A percentile compares a stretch with the other conserved stretches of the same genome.
These are phyloP conservation scores for rapeseed (Brassica napus) DNA, from an alignment of 345 rosid genomes.

Conservation along the genomic window Da-Ae NC_063450.1:53774001-53774500, in stretches of 20 bases:
- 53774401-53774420: slow-evolving; percentile 44
- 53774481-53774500: neutral
- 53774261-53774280: slow-evolving; percentile 2
- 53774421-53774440: slow-evolving; percentile 41
- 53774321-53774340: slow-evolving; percentile 17
- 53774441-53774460: neutral
- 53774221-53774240: slow-evolving; percentile 10
- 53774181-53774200: slow-evolving; percentile 1
- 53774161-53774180: slow-evolving; percentile 11
- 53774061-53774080: neutral
- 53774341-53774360: neutral
- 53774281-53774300: slow-evolving; percentile 16
- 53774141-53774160: slow-evolving; percentile 21
- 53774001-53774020: neutral
- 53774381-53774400: slow-evolving; percentile 12
- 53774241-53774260: slow-evolving; percentile 20
- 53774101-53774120: neutral
- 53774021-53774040: neutral
- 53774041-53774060: neutral
- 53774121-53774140: neutral
- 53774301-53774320: slow-evolving; percentile 20
- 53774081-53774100: neutral
- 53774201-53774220: slow-evolving; percentile 29
- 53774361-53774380: neutral
- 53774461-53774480: slow-evolving; percentile 26